Evolutionary conservation across 2,329 filamentous ascomycete species (phyloP).

Genomic region (Neospermospora avenae): DNA sequence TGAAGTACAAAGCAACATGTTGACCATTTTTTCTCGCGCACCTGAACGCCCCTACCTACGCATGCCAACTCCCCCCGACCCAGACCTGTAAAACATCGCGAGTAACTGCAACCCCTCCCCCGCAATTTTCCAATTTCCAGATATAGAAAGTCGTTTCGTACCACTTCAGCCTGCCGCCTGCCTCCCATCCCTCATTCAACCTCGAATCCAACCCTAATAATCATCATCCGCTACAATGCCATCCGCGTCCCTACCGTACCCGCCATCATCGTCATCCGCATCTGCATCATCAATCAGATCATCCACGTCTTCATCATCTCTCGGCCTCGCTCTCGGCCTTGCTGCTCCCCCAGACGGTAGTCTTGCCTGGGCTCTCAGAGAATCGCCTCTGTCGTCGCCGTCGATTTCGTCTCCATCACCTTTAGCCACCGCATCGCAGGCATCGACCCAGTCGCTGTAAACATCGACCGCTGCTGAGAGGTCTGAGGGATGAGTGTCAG

Average conservation of each 20-base stretch:
- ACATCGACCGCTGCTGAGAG: constrained; percentile 91
- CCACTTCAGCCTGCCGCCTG: background rate
- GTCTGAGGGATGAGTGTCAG: constrained; percentile 49
- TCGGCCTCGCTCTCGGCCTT: constrained; percentile 17
- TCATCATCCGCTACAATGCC: constrained; percentile 54
- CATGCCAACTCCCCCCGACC: constrained; percentile 18
- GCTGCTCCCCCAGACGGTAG: constrained; percentile 14
- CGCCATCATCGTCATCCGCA: constrained; percentile 46
- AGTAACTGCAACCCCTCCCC: background rate
- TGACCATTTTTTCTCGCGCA: constrained; percentile 6
- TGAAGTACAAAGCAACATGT: background rate
- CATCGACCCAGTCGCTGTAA: constrained; percentile 97
- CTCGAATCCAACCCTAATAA: constrained; percentile 38
- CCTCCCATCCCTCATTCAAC: background rate
- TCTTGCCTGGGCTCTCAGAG: constrained; percentile 22
- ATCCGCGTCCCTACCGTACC: constrained; percentile 53
- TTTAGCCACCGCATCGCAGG: constrained; percentile 72
- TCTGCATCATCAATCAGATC: constrained; percentile 37
- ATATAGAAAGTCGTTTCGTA: background rate
- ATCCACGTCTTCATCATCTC: constrained; percentile 33
- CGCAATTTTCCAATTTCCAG: background rate
- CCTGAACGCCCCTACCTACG: constrained; percentile 17
- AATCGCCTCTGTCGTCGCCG: constrained; percentile 19
- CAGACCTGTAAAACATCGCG: background rate
- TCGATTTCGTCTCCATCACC: constrained; percentile 45